phyloP scores from a whole-genome alignment of 192 early-diverging fungal genomes.

The Coemansia sp. region DNA sequence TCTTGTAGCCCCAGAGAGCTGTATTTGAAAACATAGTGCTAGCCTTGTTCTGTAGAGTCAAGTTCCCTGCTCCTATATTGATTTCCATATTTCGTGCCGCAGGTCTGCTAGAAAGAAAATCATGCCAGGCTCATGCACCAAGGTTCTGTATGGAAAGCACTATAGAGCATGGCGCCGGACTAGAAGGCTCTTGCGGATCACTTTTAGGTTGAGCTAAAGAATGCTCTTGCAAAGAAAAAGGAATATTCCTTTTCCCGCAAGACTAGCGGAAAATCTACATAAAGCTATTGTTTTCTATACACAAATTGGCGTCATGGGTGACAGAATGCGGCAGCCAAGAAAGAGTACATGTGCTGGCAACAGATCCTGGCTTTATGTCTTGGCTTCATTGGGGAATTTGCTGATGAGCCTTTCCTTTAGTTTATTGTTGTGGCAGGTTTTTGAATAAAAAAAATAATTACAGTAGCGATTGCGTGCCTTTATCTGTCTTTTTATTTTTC shows the following conservation, averaged over 20 bases:
- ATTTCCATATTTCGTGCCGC: background rate
- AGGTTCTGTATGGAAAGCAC: background rate
- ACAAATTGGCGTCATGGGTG: background rate
- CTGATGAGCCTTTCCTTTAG: background rate
- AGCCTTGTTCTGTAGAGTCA: background rate
- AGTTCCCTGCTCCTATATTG: background rate
- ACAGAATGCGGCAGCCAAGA: background rate
- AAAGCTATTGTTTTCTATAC: background rate
- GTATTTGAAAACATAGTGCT: background rate
- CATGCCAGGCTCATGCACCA: background rate
- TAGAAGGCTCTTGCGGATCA: slow-evolving; percentile 7
- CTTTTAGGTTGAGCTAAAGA: background rate
- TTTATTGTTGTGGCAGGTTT: background rate
- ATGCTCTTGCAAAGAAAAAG: background rate
- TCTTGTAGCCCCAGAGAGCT: background rate
- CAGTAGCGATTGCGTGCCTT: background rate
- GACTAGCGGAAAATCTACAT: background rate
- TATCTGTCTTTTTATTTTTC: background rate
- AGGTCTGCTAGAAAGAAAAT: background rate
- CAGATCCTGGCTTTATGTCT: background rate
- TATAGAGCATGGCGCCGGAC: slow-evolving; percentile 1
- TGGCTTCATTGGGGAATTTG: no score
- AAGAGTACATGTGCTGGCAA: background rate
- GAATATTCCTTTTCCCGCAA: slow-evolving; percentile 5
- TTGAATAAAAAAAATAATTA: background rate